Evolutionary conservation across 2,329 filamentous ascomycete genomes (phyloP).

Genomic region (Colletotrichum sp.): DNA sequence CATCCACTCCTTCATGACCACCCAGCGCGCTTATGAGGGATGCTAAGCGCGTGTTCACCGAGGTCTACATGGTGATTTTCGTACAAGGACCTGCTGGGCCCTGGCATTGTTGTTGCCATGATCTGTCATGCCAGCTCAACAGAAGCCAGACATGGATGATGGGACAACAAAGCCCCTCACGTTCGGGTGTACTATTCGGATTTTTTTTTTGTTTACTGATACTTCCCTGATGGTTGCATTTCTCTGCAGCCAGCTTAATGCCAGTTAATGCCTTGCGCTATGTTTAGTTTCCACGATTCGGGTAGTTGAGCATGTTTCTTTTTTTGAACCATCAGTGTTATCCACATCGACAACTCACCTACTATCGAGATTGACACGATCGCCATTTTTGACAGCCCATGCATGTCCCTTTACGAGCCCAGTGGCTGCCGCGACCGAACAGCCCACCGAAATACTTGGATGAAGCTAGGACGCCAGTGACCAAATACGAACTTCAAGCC

Average conservation of each 20-base stretch:
- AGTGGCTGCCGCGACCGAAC: not conserved
- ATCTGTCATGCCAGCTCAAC: not conserved
- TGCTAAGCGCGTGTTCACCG: not conserved
- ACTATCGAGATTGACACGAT: not conserved
- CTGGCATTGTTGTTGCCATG: not conserved
- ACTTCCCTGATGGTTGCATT: not conserved
- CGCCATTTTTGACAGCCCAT: not conserved
- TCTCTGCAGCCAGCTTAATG: not conserved
- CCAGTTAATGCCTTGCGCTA: not conserved
- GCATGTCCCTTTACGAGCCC: not conserved
- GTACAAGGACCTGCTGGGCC: not conserved
- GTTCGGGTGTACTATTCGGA: too few relatives aligned
- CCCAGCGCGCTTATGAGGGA: not conserved
- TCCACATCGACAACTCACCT: not conserved
- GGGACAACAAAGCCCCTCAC: not conserved
- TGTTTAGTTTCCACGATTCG: not conserved
- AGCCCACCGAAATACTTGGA: not conserved
- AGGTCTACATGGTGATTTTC: not conserved
- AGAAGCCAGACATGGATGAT: not conserved
- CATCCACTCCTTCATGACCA: not conserved
- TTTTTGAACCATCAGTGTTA: not conserved
- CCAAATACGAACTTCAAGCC: not conserved
- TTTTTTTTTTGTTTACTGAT: too few relatives aligned
- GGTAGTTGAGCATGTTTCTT: not conserved
- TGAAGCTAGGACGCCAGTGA: not conserved